These are phyloP conservation scores for Xerocomus minutiporus DNA, from an alignment of 1,284 basidiomycete species.

Conservation along the genomic window DNA sequence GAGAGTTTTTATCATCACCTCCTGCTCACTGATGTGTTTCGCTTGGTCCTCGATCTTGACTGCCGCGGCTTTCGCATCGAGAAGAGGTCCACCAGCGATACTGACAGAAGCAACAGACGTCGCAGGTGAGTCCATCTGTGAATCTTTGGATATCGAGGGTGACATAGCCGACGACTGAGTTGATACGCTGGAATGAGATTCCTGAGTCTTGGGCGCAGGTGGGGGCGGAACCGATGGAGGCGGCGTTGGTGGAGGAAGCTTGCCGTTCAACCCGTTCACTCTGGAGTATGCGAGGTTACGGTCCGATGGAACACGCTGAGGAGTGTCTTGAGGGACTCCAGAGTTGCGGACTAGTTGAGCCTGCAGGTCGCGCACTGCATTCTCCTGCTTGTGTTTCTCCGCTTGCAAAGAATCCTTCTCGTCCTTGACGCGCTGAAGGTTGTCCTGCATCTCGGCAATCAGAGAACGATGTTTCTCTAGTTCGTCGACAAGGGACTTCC, in stretches of 20 bases:
- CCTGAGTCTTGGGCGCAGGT: slow-evolving; percentile 61
- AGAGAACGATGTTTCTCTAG: slow-evolving; percentile 72
- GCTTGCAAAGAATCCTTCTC: slow-evolving; percentile 72
- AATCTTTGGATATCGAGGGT: slow-evolving; percentile 56
- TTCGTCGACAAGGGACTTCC: slow-evolving; percentile 66
- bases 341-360: slow-evolving; percentile 63
- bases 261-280: slow-evolving; percentile 57
- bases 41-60: slow-evolving; percentile 68
- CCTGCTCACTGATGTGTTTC: slow-evolving; percentile 77
- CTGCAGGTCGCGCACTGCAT: slow-evolving; percentile 68
- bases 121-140: slow-evolving; percentile 59
- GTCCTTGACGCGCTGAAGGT: slow-evolving; percentile 69
- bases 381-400: slow-evolving; percentile 69
- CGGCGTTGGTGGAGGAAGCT: slow-evolving; percentile 83
- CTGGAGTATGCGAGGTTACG: slow-evolving; percentile 54
- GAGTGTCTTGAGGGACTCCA: slow-evolving; percentile 36
- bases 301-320: slow-evolving; percentile 47
- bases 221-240: slow-evolving; percentile 87
- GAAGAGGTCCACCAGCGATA: slow-evolving; percentile 27
- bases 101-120: slow-evolving; percentile 54
- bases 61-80: slow-evolving; percentile 51
- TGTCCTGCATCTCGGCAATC: slow-evolving; percentile 71
- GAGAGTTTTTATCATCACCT: slow-evolving; percentile 86
- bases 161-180: slow-evolving; percentile 54
- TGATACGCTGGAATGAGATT: slow-evolving; percentile 47